Evolutionary conservation across 129 eudicot species (phyloP), one percentile per base, ranked within the genome.

Genomic region (Flaveria trinervia): DNA sequence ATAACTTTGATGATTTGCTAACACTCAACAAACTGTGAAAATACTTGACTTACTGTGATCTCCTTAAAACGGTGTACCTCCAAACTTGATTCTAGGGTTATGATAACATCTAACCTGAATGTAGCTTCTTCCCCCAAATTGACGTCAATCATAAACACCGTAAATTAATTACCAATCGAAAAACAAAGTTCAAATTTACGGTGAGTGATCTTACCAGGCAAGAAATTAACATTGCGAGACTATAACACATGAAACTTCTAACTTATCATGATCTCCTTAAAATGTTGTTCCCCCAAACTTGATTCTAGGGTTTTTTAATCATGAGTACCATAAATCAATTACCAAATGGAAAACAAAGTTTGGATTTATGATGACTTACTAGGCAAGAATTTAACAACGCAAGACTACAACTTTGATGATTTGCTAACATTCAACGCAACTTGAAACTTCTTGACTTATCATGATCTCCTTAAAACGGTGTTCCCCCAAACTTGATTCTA

Each of bases 161-260:
- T 36, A 36, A 36, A 36, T 10, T n/a, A 72, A 18, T 36, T 55
- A 56, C 65, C 54, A 72, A n/a, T 55, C 54, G 66, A 5, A 10
- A 39, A 23, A 72, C 26, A 49, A 30, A 52, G 17, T 17, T n/a
- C 56, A 8, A 13, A 72, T 55, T 39, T 72, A 72, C 5, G 39
- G 55, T 55, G 68, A 55, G 20, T 72, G 72, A 67, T 67, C 45
- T 70, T 50, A 71, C 48, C 3, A 4, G 49, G 25, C 8, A 71
- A 51, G n/a, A 33, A 8, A 16, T 2, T 50, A 28, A 71, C 26
- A 36, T 9, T 0, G 11, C 6, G 10, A 71, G 28, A 22, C 22
- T n/a, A 71, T 30, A 14, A 43, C 4, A 43, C 4, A 4, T 64
- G 69, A 33, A 33, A 51, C 10, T 51, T 17, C 25, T 30, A 30